A percentile compares a stretch with the other conserved stretches of the same genome.
phyloP scores from a whole-genome alignment of 768 basidiomycete genomes.

The Psilocybe tampanensis region DNA sequence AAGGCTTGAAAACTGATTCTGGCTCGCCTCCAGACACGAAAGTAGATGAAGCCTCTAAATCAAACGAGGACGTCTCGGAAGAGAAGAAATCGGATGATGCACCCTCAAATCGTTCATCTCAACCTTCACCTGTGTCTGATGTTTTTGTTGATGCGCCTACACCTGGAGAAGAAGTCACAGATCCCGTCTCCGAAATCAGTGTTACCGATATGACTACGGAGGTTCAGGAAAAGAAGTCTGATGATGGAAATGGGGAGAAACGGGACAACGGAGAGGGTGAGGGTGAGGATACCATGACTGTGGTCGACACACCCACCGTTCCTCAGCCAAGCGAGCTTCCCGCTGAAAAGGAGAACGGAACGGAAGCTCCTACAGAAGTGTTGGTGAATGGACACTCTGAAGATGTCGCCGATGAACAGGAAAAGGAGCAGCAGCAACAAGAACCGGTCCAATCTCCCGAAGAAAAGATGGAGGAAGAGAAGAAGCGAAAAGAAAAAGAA shows the following conservation, averaged over 20 bases:
- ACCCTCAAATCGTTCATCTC: background rate
- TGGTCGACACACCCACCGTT: background rate
- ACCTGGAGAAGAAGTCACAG: background rate
- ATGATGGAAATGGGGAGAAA: conserved; percentile 10
- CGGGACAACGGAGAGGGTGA: conserved; percentile 1
- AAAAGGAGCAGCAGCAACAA: background rate
- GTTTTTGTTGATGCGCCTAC: conserved; percentile 22
- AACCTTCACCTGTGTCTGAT: conserved; percentile 11
- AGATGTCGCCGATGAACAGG: background rate
- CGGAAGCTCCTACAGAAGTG: background rate
- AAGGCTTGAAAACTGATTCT: conserved; percentile 9
- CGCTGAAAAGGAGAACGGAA: conserved; percentile 8
- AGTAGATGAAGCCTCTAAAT: background rate
- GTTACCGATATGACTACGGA: background rate
- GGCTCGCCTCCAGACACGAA: background rate
- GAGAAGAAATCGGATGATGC: background rate
- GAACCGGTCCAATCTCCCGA: background rate
- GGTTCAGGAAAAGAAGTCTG: background rate
- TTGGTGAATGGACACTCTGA: background rate
- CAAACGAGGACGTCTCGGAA: background rate
- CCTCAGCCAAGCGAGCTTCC: background rate
- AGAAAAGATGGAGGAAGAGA: conserved; percentile 7
- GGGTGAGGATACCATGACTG: conserved; percentile 1
- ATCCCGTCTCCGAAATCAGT: background rate
- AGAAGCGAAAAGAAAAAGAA: conserved; percentile 15